Evolutionary conservation across 1,284 basidiomycete genomes (phyloP).

Genomic region (Rhodotorula sp.): DNA sequence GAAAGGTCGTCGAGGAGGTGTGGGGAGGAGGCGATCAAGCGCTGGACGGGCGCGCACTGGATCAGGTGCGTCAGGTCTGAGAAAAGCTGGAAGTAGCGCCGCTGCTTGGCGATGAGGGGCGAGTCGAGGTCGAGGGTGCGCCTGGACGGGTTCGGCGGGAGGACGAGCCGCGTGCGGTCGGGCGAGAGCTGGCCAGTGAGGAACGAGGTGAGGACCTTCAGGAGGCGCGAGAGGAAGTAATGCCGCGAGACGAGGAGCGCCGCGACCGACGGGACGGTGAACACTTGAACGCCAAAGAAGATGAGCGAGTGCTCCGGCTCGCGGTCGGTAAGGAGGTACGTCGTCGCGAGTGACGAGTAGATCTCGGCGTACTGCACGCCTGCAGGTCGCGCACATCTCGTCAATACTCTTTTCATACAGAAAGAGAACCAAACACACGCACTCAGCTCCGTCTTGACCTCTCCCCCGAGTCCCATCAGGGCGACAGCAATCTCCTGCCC

Average conservation of each 20-base stretch:
- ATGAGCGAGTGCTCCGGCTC: constrained; percentile 92
- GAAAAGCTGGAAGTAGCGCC: constrained; percentile 65
- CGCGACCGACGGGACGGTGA: constrained; percentile 82
- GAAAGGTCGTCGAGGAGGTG: constrained; percentile 53
- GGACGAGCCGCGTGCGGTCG: constrained; percentile 62
- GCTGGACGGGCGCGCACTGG: constrained; percentile 42
- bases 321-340: constrained; percentile 84
- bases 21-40: constrained; percentile 15
- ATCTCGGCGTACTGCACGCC: constrained; percentile 80
- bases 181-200: constrained; percentile 76
- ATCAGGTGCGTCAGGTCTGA: constrained; percentile 47
- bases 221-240: constrained; percentile 72
- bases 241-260: constrained; percentile 70
- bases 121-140: constrained; percentile 69
- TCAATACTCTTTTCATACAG: not conserved
- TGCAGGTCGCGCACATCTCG: constrained; percentile 48
- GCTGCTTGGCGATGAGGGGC: constrained; percentile 79
- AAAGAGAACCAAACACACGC: constrained; percentile 43
- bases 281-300: constrained; percentile 84
- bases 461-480: constrained; percentile 69
- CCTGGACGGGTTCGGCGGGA: constrained; percentile 52
- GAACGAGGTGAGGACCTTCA: constrained; percentile 79
- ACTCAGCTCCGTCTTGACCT: constrained; percentile 77
- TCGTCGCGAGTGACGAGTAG: constrained; percentile 83
- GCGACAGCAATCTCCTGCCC: constrained; percentile 81